Conservation (phyloP, 139 green algal genomes). For the Picochlorum sp. region DNA sequence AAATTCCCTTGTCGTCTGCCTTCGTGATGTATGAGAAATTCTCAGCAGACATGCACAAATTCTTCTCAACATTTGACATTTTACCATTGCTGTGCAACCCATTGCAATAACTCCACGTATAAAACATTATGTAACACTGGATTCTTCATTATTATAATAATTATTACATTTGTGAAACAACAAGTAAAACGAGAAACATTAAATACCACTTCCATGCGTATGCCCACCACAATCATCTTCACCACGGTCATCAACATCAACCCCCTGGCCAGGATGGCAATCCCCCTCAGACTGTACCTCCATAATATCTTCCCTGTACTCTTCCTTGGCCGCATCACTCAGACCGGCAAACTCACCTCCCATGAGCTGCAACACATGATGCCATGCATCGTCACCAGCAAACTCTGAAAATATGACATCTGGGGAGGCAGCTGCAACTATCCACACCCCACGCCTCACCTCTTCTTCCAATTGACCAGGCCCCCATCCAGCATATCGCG, state of each 20-base stretch:
- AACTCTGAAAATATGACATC: conserved; percentile 28
- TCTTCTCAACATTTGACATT: conserved; percentile 4
- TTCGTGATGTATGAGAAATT: conserved; percentile 14
- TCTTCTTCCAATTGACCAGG: conserved; percentile 71
- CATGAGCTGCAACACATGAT: conserved; percentile 20
- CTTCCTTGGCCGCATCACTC: conserved; percentile 13
- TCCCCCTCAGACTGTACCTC: not conserved
- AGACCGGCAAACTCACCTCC: conserved; percentile 25
- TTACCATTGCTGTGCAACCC: conserved; percentile 6
- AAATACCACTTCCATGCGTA: conserved; percentile 10
- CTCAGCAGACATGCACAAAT: conserved; percentile 8
- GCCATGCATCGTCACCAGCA: conserved; percentile 7
- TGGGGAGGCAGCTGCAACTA: conserved; percentile 45
- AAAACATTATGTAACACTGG: not conserved
- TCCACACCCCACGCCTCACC: conserved; percentile 64
- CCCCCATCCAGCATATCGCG: conserved; percentile 57
- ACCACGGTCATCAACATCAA: not conserved
- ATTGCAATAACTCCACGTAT: not conserved
- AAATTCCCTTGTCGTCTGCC: not conserved
- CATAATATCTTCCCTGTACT: conserved; percentile 16
- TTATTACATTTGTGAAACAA: too few relatives aligned
- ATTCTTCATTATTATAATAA: too few relatives aligned
- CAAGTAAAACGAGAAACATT: not conserved
- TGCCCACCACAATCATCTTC: conserved; percentile 1
- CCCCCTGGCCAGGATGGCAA: not conserved